Evolutionary conservation across 129 eudicot genomes (phyloP), one percentile per base, ranked within the genome.

Genomic region (Arctium minus): DNA sequence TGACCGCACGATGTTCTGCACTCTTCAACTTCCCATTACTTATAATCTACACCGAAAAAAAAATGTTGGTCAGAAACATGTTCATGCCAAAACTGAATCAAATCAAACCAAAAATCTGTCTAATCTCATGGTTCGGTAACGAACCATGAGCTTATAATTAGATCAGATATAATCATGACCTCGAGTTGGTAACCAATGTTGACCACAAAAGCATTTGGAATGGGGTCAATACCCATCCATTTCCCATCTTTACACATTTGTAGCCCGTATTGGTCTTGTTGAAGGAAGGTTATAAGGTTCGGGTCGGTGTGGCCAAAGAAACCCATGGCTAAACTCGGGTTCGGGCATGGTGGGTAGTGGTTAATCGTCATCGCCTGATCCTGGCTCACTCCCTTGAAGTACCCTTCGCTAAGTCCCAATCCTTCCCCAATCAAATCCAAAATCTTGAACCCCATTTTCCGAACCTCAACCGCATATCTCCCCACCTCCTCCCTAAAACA

Each of bases 161-260:
- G 38, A 18, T 15, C 10, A n/a, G 5, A 32, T 78, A 22, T 15
- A 39, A 4, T 9, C 7, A 5, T 11, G 80, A 86, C 92, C 88
- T 87, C 72, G 8, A 89, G n/a, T 80, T 78, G 91, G 79, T 83
- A 76, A 32, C 91, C 90, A 27, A 89, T 77, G 85, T 83, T 86
- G 75, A 91, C 87, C 53, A 89, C 90, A 77, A 91, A 89, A 50
- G 91, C 90, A 78, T 89, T 86, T 76, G 93, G 90, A 71, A 89
- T 69, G 22, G 88, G 65, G 15, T 87, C 88, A 70, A 89, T 84
- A 72, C 85, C 86, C 50, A 87, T 6, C 93, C 93, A 90, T 82
- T 77, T 38, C 4, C 80, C 90, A 77, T 87, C 89, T 46, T 82
- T 85, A 2, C 40, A 65, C 30, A 90, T 65, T 77, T 90, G 91